Percentiles rank a stretch among this genome's conserved stretches.
phyloP scores from a whole-genome alignment of 768 basidiomycete genomes.

The Zangia roseola region DNA sequence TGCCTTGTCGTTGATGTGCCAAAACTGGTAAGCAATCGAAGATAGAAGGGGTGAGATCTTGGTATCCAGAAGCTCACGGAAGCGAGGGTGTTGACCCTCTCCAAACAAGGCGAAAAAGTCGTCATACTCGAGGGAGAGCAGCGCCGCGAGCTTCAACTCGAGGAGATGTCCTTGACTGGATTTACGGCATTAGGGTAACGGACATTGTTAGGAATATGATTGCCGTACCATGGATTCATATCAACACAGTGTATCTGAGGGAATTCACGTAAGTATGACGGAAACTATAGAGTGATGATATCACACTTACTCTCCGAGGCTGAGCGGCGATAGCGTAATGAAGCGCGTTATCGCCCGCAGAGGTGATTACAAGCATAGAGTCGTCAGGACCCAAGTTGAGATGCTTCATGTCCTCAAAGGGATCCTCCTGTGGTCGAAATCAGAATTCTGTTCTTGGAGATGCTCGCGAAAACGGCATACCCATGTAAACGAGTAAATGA shows the following conservation, averaged over 20 bases:
- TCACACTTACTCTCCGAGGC: conserved; percentile 46
- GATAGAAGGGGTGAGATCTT: conserved; percentile 67
- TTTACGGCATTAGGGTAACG: background rate
- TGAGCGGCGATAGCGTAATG: conserved; percentile 72
- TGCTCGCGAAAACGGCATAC: conserved; percentile 22
- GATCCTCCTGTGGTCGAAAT: conserved; percentile 55
- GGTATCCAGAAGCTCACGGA: conserved; percentile 58
- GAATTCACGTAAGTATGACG: background rate
- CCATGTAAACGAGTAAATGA: conserved; percentile 67
- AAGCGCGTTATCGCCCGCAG: conserved; percentile 77
- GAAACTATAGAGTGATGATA: background rate
- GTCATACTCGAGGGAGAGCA: conserved; percentile 52
- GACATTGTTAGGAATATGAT: background rate
- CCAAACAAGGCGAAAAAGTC: conserved; percentile 73
- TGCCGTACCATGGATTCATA: conserved; percentile 60
- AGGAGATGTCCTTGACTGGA: conserved; percentile 70
- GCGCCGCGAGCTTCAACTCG: conserved; percentile 73
- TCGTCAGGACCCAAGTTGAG: conserved; percentile 59
- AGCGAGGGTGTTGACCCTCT: conserved; percentile 55
- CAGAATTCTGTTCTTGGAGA: background rate
- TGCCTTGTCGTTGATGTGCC: conserved; percentile 58
- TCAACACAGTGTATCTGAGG: conserved; percentile 65
- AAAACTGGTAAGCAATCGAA: conserved; percentile 73
- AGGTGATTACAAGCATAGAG: conserved; percentile 71
- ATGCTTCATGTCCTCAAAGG: conserved; percentile 66